Conservation (phyloP, 2,329 filamentous ascomycete genomes). For the Knoxdaviesia proteae region DNA sequence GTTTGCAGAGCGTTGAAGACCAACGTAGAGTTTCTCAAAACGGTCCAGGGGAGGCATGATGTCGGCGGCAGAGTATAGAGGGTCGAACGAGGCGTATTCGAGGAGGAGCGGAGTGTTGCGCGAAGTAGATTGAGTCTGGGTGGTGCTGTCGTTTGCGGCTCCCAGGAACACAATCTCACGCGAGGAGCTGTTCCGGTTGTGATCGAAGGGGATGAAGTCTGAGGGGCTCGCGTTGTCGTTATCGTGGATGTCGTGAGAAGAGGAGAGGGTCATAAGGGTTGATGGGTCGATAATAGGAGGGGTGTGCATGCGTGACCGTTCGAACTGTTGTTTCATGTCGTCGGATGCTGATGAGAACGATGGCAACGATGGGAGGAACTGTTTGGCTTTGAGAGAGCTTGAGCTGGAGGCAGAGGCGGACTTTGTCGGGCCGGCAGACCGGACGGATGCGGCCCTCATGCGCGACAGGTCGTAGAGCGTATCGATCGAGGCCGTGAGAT, state of each 20-base stretch:
- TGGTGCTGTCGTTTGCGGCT: slow-evolving; percentile 15
- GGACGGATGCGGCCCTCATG: slow-evolving; percentile 30
- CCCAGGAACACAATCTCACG: slow-evolving; percentile 18
- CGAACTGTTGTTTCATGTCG: slow-evolving; percentile 30
- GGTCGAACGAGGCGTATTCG: slow-evolving; percentile 47
- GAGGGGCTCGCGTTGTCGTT: slow-evolving; percentile 6
- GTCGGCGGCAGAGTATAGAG: slow-evolving; percentile 39
- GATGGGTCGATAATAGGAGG: slow-evolving; percentile 37
- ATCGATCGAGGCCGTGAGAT: slow-evolving; percentile 60
- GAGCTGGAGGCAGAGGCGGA: slow-evolving; percentile 12
- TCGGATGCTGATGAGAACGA: slow-evolving; percentile 8
- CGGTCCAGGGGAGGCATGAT: slow-evolving; percentile 43
- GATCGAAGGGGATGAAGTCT: neutral
- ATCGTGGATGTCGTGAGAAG: slow-evolving; percentile 15
- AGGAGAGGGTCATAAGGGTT: slow-evolving; percentile 24
- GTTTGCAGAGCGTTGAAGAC: slow-evolving; percentile 22
- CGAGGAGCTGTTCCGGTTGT: neutral
- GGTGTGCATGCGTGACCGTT: slow-evolving; percentile 38
- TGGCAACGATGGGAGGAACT: slow-evolving; percentile 4
- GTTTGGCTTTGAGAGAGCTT: no score
- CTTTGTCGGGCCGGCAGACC: neutral
- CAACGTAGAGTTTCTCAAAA: slow-evolving; percentile 41
- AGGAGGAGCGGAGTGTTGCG: slow-evolving; percentile 32
- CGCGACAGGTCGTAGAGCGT: slow-evolving; percentile 58
- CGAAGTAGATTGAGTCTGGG: slow-evolving; percentile 20